These are phyloP conservation scores for Acacia acuminata DNA, from an alignment of 306 rosid species.

Conservation along the genomic window DNA sequence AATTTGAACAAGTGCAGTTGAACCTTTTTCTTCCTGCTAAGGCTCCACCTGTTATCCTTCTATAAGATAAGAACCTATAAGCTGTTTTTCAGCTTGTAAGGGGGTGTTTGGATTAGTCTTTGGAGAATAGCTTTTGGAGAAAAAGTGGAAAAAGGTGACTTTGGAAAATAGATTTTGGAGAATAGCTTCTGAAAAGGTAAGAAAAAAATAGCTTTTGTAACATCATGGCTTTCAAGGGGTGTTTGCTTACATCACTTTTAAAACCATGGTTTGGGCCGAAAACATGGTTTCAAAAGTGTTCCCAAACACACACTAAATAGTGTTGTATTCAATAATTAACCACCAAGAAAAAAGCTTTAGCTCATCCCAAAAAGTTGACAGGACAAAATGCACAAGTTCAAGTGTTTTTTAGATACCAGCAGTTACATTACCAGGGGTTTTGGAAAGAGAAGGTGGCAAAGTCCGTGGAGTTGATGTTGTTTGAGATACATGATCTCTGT, in stretches of 20 bases:
- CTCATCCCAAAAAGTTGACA: background rate
- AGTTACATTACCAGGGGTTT: conserved; percentile 64
- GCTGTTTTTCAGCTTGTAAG: conserved; percentile 10
- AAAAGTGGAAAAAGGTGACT: too few species aligned
- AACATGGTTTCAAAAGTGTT: too few species aligned
- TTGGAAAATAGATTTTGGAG: too few species aligned
- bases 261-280: too few species aligned
- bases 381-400: conserved; percentile 19
- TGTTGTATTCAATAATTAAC: conserved; percentile 16
- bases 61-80: conserved; percentile 19
- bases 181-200: too few species aligned
- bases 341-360: background rate
- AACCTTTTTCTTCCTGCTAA: conserved; percentile 3
- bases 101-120: too few species aligned
- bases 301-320: background rate
- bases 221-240: too few species aligned
- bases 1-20: background rate
- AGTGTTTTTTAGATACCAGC: conserved; percentile 1
- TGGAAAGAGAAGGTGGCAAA: conserved; percentile 54
- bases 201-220: too few species aligned
- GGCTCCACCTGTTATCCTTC: conserved; percentile 2
- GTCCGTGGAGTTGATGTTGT: conserved; percentile 49
- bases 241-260: too few species aligned
- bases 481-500: conserved; percentile 48
- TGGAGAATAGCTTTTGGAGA: too few species aligned